These are phyloP conservation scores for Cadophora luteo-olivacea DNA, from an alignment of 2,329 filamentous ascomycete genomes.

Conservation along the genomic window DNA sequence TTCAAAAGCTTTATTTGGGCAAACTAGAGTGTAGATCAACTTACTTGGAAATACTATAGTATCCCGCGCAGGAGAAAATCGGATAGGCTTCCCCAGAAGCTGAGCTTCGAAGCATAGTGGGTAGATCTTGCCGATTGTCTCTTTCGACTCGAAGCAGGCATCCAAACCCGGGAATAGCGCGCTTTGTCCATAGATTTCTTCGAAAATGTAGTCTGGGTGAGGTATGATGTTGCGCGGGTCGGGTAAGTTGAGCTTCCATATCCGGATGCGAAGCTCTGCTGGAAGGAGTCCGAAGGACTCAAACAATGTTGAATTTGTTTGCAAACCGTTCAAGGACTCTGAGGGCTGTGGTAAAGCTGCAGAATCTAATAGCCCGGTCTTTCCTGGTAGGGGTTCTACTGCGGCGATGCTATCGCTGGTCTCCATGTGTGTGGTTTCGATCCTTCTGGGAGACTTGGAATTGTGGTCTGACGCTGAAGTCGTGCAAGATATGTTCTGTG, in stretches of 20 bases:
- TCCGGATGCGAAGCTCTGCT: neutral
- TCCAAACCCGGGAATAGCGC: neutral
- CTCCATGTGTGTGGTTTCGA: neutral
- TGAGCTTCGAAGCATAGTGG: neutral
- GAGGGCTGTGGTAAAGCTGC: neutral
- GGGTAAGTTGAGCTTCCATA: neutral
- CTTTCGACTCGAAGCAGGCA: neutral
- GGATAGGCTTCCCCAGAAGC: neutral
- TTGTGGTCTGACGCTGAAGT: too few relatives aligned
- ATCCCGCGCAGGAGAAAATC: neutral
- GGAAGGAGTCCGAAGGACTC: neutral
- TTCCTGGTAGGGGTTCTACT: neutral
- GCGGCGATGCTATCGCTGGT: neutral
- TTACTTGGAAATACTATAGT: neutral
- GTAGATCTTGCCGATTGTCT: neutral
- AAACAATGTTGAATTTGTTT: neutral
- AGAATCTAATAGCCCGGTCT: neutral
- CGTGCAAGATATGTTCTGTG: too few relatives aligned
- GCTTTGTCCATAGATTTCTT: neutral
- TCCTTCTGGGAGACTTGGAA: neutral
- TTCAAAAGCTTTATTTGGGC: too few relatives aligned
- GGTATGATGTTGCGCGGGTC: neutral
- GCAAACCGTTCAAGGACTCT: neutral
- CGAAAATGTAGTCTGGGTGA: neutral
- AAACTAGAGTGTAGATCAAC: neutral